Conservation (phyloP, 169 alveolate species). For the Plasmodium vinckei region DNA sequence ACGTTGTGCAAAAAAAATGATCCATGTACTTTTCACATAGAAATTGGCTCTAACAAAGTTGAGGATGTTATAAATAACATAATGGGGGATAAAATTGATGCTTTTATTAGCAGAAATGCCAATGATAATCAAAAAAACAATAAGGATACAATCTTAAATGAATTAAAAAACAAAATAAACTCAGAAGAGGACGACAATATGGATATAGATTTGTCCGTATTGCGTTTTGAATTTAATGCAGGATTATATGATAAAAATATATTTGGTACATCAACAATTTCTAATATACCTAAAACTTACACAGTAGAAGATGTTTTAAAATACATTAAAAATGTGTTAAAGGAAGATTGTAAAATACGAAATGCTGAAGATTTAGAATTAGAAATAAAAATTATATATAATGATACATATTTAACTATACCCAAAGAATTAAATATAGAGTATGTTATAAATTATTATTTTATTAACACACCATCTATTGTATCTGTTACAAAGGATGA, state of each 20-base stretch:
- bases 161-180: slow-evolving; percentile 21
- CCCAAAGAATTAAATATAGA: slow-evolving; percentile 50
- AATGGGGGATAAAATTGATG: slow-evolving; percentile 6
- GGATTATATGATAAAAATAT: slow-evolving; percentile 49
- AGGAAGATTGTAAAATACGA: slow-evolving; percentile 51
- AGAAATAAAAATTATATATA: slow-evolving; percentile 30
- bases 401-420: slow-evolving; percentile 30
- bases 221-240: slow-evolving; percentile 60
- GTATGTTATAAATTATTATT: slow-evolving; percentile 44
- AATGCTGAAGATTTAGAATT: slow-evolving; percentile 18
- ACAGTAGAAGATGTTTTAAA: slow-evolving; percentile 62
- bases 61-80: not conserved
- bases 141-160: slow-evolving; percentile 3
- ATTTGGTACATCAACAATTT: slow-evolving; percentile 70
- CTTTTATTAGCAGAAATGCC: not conserved
- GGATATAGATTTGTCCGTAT: slow-evolving; percentile 11
- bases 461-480: slow-evolving; percentile 49
- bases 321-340: slow-evolving; percentile 16
- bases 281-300: slow-evolving; percentile 58
- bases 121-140: not conserved
- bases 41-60: not conserved
- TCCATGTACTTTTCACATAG: slow-evolving; percentile 48
- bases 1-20: slow-evolving; percentile 37
- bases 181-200: slow-evolving; percentile 20
- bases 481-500: slow-evolving; percentile 18